A percentile compares a stretch with the other conserved stretches of the same genome.
These are phyloP conservation scores for Heteromeles arbutifolia DNA, from an alignment of 306 rosid genomes.

Conservation along the genomic window DNA sequence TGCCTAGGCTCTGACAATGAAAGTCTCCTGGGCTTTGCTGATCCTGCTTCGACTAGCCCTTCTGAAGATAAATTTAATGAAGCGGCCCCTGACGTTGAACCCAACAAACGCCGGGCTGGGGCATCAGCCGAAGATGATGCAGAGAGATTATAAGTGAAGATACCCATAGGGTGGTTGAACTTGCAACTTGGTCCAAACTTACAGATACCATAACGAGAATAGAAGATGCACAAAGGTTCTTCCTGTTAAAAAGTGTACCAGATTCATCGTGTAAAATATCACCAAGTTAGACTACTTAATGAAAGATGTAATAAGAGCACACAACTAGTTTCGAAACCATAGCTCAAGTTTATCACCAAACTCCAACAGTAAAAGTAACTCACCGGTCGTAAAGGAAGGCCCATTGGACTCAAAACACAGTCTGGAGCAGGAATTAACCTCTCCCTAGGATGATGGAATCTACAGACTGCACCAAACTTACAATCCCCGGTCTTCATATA, in stretches of 20 bases:
- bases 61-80: constrained; percentile 74
- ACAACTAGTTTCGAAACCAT: not conserved
- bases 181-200: constrained; percentile 99
- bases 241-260: constrained; percentile 52
- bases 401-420: constrained; percentile 83
- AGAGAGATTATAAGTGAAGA: constrained; percentile 63
- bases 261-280: constrained; percentile 21
- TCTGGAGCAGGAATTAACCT: constrained; percentile 86
- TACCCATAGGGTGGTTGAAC: constrained; percentile 95
- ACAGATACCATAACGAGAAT: constrained; percentile 95
- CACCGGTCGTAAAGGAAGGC: constrained; percentile 93
- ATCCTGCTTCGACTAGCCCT: constrained; percentile 72
- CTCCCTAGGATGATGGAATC: constrained; percentile 93
- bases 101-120: constrained; percentile 62
- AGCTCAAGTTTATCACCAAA: not conserved
- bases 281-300: constrained; percentile 1
- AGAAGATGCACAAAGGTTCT: constrained; percentile 88
- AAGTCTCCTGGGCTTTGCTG: constrained; percentile 65
- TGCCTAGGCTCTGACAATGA: constrained; percentile 77
- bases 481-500: constrained; percentile 99
- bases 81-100: constrained; percentile 67
- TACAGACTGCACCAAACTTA: constrained; percentile 92
- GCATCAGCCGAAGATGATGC: constrained; percentile 56
- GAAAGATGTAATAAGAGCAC: not conserved
- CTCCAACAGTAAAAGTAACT: constrained; percentile 28